Evolutionary conservation across 2,329 filamentous ascomycete species (phyloP), one percentile per base, ranked within the genome.

Genomic region (Ascochyta koolunga): DNA sequence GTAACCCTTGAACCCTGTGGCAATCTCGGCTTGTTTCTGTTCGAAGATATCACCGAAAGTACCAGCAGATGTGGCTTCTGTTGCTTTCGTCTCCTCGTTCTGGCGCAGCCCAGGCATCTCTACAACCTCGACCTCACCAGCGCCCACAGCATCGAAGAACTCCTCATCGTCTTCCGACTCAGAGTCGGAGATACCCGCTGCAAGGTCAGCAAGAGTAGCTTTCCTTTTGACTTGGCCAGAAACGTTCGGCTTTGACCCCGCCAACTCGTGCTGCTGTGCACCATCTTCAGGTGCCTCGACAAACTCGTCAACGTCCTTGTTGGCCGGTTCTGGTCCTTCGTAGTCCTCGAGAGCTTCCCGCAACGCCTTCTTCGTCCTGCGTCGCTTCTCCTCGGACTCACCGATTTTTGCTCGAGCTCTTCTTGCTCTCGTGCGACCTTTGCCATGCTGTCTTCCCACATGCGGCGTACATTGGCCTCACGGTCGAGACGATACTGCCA

Each of bases 371-470:
- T 96, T 98, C 3, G 95, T 95, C 59, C 90, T 84, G 72, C 90
- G 93, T 52, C 92, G 86, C 80, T 96, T 98, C 70, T 89, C 85
- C 73, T 98, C 93, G 1, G 92, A 90, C 75, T 96, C 90, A 38
- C 90, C 91, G 56, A 97, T 90, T 53, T 88, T 31, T 86, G 90
- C 71, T 98, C 91, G 1, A 99, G 83, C 45, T 92, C 85, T 75
- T 98, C 95, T 66, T 99, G 95, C 73, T 99, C 95, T 50, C 86
- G 87, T 16, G 93, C 95, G n/a, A 99, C 89, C 66, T 93, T 88
- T 9, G 95, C 92, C 95, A 99, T 73, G 76, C 93, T 98, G 68
- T 99, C 95, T 76, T 99, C 95, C 95, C 95, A 99, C 86, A 99
- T 90, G 55, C 90, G 88, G 32, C 95, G 87, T 77, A 98, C 89